Conservation (phyloP, 345 rosid species). For the Microthlaspi erraticum region DNA sequence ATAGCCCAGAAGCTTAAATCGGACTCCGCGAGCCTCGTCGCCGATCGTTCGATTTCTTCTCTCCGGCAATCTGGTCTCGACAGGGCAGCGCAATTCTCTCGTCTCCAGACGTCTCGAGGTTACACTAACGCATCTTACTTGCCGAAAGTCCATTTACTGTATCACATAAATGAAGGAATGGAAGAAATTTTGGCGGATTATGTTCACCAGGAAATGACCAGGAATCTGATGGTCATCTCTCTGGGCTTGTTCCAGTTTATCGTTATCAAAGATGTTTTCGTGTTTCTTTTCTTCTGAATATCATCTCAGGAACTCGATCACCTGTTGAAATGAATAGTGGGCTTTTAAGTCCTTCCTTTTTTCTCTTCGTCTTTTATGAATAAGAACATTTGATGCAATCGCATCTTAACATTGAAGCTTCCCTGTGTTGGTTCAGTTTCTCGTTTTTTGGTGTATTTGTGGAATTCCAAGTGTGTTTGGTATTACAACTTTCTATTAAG, state of each 20-base stretch:
- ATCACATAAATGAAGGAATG: slow-evolving; percentile 40
- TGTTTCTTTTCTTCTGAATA: slow-evolving; percentile 37
- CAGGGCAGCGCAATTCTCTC: slow-evolving; percentile 9
- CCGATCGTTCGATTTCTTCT: slow-evolving; percentile 22
- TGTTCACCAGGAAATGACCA: slow-evolving; percentile 44
- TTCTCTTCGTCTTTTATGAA: slow-evolving; percentile 15
- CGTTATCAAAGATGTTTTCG: slow-evolving; percentile 41
- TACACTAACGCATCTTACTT: slow-evolving; percentile 30
- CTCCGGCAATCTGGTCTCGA: slow-evolving; percentile 6
- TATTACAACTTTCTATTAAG: slow-evolving; percentile 16
- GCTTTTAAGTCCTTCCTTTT: slow-evolving; percentile 20
- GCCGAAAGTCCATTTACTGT: slow-evolving; percentile 30
- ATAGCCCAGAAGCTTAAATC: slow-evolving; percentile 37
- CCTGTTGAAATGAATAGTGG: slow-evolving; percentile 11
- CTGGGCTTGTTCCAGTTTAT: slow-evolving; percentile 39
- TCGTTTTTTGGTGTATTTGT: slow-evolving; percentile 17
- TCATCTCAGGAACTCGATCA: slow-evolving; percentile 1
- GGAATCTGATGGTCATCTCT: slow-evolving; percentile 42
- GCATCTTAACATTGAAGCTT: slow-evolving; percentile 23
- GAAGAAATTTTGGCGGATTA: slow-evolving; percentile 46
- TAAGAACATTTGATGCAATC: slow-evolving; percentile 31
- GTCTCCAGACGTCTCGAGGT: slow-evolving; percentile 32
- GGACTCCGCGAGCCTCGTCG: slow-evolving; percentile 4
- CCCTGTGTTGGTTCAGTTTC: slow-evolving; percentile 12
- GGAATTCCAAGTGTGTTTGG: slow-evolving; percentile 1